Evolutionary conservation across 306 rosid species (phyloP), one percentile per base, ranked within the genome.

Genomic region (Casuarina cunninghamiana): DNA sequence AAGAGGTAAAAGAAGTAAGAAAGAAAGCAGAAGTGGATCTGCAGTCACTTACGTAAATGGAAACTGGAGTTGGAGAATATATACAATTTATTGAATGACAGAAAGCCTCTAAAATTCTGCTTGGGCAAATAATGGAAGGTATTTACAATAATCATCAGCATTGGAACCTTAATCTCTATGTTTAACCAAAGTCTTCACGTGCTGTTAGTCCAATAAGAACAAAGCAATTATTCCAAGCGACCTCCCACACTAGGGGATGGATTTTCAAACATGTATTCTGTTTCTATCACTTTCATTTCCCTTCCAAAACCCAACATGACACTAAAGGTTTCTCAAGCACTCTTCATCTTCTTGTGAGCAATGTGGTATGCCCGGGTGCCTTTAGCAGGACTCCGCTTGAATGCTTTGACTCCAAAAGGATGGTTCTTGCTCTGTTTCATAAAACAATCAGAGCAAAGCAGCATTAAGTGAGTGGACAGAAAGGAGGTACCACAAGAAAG

Each of bases 321-420:
- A 60, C 61, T 68, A 46, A 46, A 17, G 46, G 62, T 32, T 71
- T 72, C 38, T 80, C 83, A 80, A 6, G 38, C 77, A 9, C 48
- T 43, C 19, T 32, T 6, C 21, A 32, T 42, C 75, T 19, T 50
- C 75, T 76, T 44, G 37, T 69, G 78, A 49, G 54, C 75, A 76
- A 84, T 84, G 65, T 66, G 67, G 35, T 72, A 78, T 2, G 35
- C 53, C 75, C 49, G 26, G 9, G 62, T 71, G 6, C 77, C 72
- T 11, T 65, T 77, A 13, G 97, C 98, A 17, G 90, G 88, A 55
- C 68, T 73, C 19, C 96, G 62, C 80, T 19, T 85, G 78, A 94
- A 74, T 12, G 93, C 86, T 55, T 80, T 78, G 1, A 92, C 76
- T 71, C 95, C 90, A 42, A 89, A 76, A 3, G 92, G 90, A 12